Evolutionary conservation across 306 rosid species (phyloP), one percentile per base, ranked within the genome.

Genomic region (Vigna trinervia): DNA sequence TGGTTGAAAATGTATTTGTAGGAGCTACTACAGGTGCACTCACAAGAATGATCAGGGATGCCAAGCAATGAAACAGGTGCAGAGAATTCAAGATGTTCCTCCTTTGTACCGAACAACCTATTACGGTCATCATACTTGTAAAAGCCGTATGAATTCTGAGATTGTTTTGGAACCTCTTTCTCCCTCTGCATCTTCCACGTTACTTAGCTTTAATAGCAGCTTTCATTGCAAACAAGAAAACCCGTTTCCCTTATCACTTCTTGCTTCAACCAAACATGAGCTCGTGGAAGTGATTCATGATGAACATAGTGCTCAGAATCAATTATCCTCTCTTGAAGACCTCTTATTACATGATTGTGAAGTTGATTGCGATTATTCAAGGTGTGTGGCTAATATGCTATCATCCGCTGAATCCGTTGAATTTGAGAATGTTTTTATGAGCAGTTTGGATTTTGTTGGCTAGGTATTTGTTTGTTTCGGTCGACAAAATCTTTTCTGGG

Each of bases 21-120:
- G 96, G 79, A 79, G 67, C 53, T 92, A 92, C 80, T 92, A 65
- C 32, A 85, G 88, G 68, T 92, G 95, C 82, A 85, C 85, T 17
- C 84, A 84, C 80, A 90, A 82, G 80, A 13, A n/a, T 19, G 90
- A 87, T n/a, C 88, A 89, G 32, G 72, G 66, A 8, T 91, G 97
- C 74, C 65, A 58, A 75, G 94, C 94, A 63, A 87, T 78, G 6
- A 91, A 89, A 61, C 94, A 87, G 3, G 92, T 91, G 22, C 94
- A 91, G 26, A 71, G 47, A 82, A 81, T 82, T 23, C 69, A 83
- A 70, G 87, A 76, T 2, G 15, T 86, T 9, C 92, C 94, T 30
- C 85, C 84, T 10, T 22, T 71, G 45, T 86, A 38, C 58, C 59
- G 80, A 10, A 88, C 89, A 6, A 85, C 86, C 6, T 88, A 83